Evolutionary conservation across 2,329 filamentous ascomycete genomes (phyloP).

Genomic region (Furcasterigmium furcatum): DNA sequence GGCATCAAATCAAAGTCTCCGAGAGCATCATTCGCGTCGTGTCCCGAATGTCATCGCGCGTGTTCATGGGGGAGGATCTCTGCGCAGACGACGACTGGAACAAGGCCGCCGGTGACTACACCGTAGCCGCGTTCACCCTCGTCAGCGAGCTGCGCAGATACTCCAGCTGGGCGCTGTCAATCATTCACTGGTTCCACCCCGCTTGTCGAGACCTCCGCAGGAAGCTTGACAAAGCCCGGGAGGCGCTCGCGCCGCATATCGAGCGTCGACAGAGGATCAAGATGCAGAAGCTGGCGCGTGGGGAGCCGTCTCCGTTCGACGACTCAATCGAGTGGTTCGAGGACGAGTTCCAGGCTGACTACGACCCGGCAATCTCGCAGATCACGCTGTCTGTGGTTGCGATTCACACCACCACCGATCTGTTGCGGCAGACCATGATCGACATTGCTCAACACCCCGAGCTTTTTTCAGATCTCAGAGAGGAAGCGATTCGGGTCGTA

Average conservation of each 20-base stretch:
- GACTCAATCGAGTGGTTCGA: conserved; percentile 42
- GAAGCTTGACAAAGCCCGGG: too few relatives aligned
- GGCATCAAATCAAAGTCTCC: too few relatives aligned
- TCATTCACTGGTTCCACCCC: too few relatives aligned
- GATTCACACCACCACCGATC: conserved; percentile 38
- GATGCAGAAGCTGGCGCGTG: too few relatives aligned
- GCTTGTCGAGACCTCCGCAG: too few relatives aligned
- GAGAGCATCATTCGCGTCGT: too few relatives aligned
- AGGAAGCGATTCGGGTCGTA: conserved; percentile 34
- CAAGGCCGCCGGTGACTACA: too few relatives aligned
- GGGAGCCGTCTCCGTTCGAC: conserved; percentile 18
- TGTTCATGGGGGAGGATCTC: neutral
- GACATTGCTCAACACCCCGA: conserved; percentile 34
- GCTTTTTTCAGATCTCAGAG: conserved; percentile 32
- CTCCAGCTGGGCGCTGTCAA: too few relatives aligned
- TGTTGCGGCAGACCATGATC: conserved; percentile 29
- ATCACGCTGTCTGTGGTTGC: conserved; percentile 68
- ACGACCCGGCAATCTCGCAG: conserved; percentile 66
- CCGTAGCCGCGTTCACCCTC: too few relatives aligned
- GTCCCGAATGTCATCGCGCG: neutral
- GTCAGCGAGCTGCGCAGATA: too few relatives aligned
- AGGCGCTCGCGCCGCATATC: too few relatives aligned
- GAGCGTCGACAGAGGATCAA: too few relatives aligned
- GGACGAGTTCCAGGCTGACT: conserved; percentile 45
- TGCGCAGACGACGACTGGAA: neutral